Percentiles rank a stretch among this genome's conserved stretches.
Evolutionary conservation across 768 basidiomycete genomes (phyloP).

Genomic region (Lentinus tigrinus): DNA sequence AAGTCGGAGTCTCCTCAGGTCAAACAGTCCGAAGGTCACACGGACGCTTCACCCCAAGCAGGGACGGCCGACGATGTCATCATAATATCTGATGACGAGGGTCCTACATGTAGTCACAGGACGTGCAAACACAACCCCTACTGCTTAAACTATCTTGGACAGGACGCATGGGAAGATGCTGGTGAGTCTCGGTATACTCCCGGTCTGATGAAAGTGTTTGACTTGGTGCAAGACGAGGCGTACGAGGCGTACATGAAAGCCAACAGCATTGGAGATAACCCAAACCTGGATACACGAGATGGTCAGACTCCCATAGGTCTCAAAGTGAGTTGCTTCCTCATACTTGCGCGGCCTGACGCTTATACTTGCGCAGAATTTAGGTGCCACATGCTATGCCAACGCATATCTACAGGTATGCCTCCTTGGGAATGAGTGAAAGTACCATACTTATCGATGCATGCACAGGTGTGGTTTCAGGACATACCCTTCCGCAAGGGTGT

Average conservation of each 20-base stretch:
- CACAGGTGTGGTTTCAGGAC: constrained; percentile 90
- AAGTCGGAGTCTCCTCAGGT: too few relatives aligned
- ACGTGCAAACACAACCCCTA: constrained; percentile 75
- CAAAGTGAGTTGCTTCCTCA: constrained; percentile 46
- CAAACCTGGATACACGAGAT: constrained; percentile 47
- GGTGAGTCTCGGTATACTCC: constrained; percentile 40
- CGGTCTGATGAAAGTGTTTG: neutral
- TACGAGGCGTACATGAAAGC: constrained; percentile 51
- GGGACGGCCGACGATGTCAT: constrained; percentile 64
- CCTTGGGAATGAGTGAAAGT: neutral
- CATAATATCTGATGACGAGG: constrained; percentile 68
- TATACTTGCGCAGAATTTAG: constrained; percentile 67
- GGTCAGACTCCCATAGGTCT: constrained; percentile 70
- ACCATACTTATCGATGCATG: neutral
- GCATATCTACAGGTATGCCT: constrained; percentile 81
- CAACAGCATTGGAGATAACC: constrained; percentile 54
- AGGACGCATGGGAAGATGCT: constrained; percentile 76
- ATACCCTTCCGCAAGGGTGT: constrained; percentile 79
- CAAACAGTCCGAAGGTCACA: neutral
- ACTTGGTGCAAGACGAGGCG: constrained; percentile 43
- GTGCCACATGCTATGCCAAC: constrained; percentile 96
- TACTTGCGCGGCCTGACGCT: neutral
- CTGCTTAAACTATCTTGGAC: constrained; percentile 87
- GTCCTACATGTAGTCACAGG: constrained; percentile 54
- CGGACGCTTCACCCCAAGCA: constrained; percentile 27